Conservation (phyloP, 2,329 filamentous ascomycete genomes). For the Nothomitra cinnamomea region DNA sequence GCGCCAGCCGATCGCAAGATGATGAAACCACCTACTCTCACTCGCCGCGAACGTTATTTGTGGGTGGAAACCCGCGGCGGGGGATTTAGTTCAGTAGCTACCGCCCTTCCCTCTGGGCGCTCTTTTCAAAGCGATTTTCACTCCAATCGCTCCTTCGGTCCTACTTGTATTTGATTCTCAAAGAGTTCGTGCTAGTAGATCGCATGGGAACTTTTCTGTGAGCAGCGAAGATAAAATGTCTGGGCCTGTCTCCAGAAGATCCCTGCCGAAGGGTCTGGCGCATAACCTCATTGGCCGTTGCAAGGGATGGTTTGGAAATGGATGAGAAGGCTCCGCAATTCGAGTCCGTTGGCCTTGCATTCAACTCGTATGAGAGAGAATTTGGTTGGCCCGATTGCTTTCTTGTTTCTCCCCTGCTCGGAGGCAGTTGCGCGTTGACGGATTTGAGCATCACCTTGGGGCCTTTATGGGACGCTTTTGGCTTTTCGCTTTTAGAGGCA, state of each 20-base stretch:
- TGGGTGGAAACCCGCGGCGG: too few relatives aligned
- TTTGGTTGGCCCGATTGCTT: not conserved
- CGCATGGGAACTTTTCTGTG: not conserved
- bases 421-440: not conserved
- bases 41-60: too few relatives aligned
- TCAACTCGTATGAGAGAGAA: not conserved
- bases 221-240: not conserved
- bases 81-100: too few relatives aligned
- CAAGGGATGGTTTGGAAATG: not conserved
- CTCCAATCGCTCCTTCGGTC: too few relatives aligned
- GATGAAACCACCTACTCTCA: too few relatives aligned
- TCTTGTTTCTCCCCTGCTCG: not conserved
- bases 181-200: not conserved
- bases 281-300: constrained; percentile 4
- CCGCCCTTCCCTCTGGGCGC: too few relatives aligned
- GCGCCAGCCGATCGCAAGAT: too few relatives aligned
- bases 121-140: too few relatives aligned
- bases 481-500: not conserved
- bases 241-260: not conserved
- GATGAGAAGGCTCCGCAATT: not conserved
- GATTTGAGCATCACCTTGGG: not conserved
- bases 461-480: not conserved
- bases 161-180: too few relatives aligned
- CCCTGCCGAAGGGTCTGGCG: constrained; percentile 2
- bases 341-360: constrained; percentile 1